These are phyloP conservation scores for Tolypocladium album DNA, from an alignment of 2,329 filamentous ascomycete species.

Conservation along the genomic window DNA sequence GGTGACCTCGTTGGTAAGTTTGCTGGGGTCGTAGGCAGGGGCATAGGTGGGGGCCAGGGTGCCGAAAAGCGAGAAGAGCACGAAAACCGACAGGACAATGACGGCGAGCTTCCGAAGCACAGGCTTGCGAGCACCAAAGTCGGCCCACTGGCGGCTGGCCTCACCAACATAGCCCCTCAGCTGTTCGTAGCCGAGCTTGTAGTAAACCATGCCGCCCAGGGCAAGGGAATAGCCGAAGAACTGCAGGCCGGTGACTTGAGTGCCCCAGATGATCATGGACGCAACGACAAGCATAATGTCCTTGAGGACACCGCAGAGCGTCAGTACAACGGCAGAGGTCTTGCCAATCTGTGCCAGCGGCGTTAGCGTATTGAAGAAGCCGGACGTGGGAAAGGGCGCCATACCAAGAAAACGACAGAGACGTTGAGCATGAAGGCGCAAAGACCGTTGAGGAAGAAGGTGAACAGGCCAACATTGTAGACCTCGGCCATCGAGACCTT, in stretches of 20 bases:
- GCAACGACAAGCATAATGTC: slow-evolving; percentile 73
- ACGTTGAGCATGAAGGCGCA: slow-evolving; percentile 76
- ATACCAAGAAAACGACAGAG: slow-evolving; percentile 75
- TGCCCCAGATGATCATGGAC: slow-evolving; percentile 74
- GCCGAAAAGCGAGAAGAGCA: slow-evolving; percentile 60
- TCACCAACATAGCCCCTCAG: slow-evolving; percentile 70
- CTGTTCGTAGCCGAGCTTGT: slow-evolving; percentile 76
- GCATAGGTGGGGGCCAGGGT: slow-evolving; percentile 53
- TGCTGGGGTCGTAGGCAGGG: slow-evolving; percentile 41
- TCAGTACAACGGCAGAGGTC: slow-evolving; percentile 77
- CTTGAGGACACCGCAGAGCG: slow-evolving; percentile 79
- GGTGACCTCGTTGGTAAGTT: slow-evolving; percentile 36
- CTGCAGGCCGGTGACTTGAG: slow-evolving; percentile 63
- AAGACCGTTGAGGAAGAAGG: slow-evolving; percentile 64
- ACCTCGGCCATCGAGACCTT: slow-evolving; percentile 58
- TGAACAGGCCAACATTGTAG: slow-evolving; percentile 60
- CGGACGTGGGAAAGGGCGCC: slow-evolving; percentile 15
- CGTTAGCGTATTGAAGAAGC: slow-evolving; percentile 13
- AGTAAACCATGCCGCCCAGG: slow-evolving; percentile 65
- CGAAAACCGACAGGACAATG: slow-evolving; percentile 50
- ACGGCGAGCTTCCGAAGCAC: slow-evolving; percentile 68
- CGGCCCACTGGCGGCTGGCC: slow-evolving; percentile 69
- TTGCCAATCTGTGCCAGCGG: slow-evolving; percentile 61
- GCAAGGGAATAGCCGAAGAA: slow-evolving; percentile 79
- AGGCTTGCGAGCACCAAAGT: slow-evolving; percentile 71